Evolutionary conservation across 2,329 filamentous ascomycete genomes (phyloP).

Genomic region (Xylaria sp.): DNA sequence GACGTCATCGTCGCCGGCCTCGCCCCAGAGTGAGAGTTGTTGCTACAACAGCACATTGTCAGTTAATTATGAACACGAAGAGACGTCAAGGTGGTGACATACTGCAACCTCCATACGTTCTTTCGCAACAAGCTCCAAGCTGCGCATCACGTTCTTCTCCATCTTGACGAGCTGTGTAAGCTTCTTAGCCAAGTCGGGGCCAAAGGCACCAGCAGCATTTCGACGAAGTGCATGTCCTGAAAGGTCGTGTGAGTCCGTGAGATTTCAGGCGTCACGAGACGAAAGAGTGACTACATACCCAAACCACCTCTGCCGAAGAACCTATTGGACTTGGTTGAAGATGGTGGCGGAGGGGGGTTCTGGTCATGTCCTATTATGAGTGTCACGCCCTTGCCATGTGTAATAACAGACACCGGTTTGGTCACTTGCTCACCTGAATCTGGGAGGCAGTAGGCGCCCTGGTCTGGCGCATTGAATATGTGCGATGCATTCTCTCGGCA

Average conservation of each 20-base stretch:
- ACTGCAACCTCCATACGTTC: constrained; percentile 98
- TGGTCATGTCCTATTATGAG: constrained; percentile 35
- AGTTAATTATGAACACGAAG: constrained; percentile 12
- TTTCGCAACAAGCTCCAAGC: constrained; percentile 87
- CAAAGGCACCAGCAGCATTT: constrained; percentile 70
- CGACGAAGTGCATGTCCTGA: constrained; percentile 63
- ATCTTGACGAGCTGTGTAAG: constrained; percentile 97
- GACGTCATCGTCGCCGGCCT: constrained; percentile 91
- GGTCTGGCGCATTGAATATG: constrained; percentile 97
- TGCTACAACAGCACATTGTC: constrained; percentile 52
- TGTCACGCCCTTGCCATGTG: neutral
- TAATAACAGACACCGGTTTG: neutral
- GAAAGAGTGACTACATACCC: constrained; percentile 51
- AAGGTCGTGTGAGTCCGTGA: constrained; percentile 9
- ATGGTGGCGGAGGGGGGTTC: constrained; percentile 89
- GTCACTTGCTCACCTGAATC: constrained; percentile 45
- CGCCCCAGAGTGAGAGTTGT: constrained; percentile 98
- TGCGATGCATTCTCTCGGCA: constrained; percentile 75
- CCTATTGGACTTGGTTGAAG: constrained; percentile 83
- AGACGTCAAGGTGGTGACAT: constrained; percentile 40
- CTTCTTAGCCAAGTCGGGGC: constrained; percentile 92
- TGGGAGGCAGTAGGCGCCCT: constrained; percentile 90
- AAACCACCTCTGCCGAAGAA: constrained; percentile 83
- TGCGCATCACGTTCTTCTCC: constrained; percentile 99
- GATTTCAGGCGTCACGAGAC: constrained; percentile 1